Evolutionary conservation across 257 asterid genomes (phyloP), one percentile per base, ranked within the genome.

Genomic region (Plantago ovata): DNA sequence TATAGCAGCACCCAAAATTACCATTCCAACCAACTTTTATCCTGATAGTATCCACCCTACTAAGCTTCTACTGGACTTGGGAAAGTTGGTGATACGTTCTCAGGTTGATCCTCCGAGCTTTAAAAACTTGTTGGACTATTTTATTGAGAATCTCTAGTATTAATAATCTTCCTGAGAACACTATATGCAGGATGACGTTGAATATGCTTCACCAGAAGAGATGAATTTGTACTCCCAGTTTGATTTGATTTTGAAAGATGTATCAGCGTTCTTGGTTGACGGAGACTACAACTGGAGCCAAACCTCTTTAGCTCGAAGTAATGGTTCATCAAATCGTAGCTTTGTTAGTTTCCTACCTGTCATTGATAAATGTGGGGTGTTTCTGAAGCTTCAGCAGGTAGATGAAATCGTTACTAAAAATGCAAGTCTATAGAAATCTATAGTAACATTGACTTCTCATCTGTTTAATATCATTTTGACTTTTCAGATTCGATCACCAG

Each of bases 351-450:
- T 70, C 66, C 76, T 88, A 73, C 98, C 98, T 14, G 89, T 92
- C 72, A 78, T 92, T 59, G 98, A 92, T 61, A 85, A 75, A 70
- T 92, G 98, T 76, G 97, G 95, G 68, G 87, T 79, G 54, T 72
- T 78, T 80, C 71, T 89, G 47, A 92, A 86, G 84, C 95, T 92
- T 79, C 98, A 92, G 77, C 97, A 92, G 97, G 98, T 92, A 59
- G 56, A n/a, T 47, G 23, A 53, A 40, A 50, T 20, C 56, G n/a
- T n/a, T 13, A 3, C 28, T 32, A 64, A 11, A 33, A 13, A 41
- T 56, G 23, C 57, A 21, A 36, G 39, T n/a, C n/a, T n/a, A 53
- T 59, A 39, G 47, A 23, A 61, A 56, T 52, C 32, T 56, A 49
- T 36, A 55, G 52, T 62, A 48, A 38, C 36, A 8, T 18, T 40